Conservation (phyloP, 176 grass and related monocot species). For the Thinopyrum elongatum region DNA sequence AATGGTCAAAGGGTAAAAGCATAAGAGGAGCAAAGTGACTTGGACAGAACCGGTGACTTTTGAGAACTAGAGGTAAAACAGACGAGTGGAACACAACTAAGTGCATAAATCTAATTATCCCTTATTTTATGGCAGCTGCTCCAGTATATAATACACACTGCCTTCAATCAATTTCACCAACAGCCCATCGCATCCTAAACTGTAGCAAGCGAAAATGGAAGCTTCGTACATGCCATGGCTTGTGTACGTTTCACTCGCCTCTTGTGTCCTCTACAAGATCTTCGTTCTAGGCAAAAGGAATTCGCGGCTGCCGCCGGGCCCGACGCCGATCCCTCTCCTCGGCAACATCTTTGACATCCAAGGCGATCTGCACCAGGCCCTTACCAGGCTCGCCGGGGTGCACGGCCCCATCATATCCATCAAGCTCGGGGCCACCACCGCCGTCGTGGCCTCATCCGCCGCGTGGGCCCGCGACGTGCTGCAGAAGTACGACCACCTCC, state of each 20-base stretch:
- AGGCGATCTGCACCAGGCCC: conserved; percentile 45
- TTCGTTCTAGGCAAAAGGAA: background rate
- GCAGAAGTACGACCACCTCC: conserved; percentile 42
- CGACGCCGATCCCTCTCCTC: conserved; percentile 31
- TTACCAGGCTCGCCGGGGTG: conserved; percentile 31
- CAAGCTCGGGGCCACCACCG: conserved; percentile 32
- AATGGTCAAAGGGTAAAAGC: too few relatives aligned
- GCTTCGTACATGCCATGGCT: conserved; percentile 26
- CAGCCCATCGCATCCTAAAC: background rate
- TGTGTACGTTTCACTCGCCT: conserved; percentile 35
- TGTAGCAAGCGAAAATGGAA: conserved; percentile 26
- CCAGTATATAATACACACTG: background rate
- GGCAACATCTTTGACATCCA: conserved; percentile 49
- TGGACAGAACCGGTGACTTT: too few relatives aligned
- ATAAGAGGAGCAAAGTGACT: too few relatives aligned
- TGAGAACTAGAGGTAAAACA: too few relatives aligned
- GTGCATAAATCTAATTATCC: too few relatives aligned
- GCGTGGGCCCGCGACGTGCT: conserved; percentile 48
- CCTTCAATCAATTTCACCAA: background rate
- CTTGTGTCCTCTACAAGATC: conserved; percentile 30
- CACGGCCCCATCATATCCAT: conserved; percentile 55
- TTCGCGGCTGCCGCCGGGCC: conserved; percentile 34
- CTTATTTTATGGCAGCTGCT: too few relatives aligned
- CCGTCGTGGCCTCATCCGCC: conserved; percentile 44
- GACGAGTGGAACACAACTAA: too few relatives aligned